Conservation (phyloP, 192 early-diverging fungal genomes). For the Mortierella alpina region DNA sequence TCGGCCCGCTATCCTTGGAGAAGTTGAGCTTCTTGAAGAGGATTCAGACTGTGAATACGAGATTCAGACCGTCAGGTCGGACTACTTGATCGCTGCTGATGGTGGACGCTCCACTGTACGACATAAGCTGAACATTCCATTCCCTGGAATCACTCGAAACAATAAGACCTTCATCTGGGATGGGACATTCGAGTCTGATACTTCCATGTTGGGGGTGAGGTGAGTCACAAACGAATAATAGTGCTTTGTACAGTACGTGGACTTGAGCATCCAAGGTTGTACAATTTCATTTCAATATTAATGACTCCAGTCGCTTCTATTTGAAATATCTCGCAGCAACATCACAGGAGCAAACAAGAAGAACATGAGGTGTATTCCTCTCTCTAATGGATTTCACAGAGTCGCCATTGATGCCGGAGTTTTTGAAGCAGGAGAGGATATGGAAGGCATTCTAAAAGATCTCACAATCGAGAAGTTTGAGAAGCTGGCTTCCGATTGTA, state of each 20-base stretch:
- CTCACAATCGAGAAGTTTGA: conserved; percentile 4
- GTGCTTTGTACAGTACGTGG: no score
- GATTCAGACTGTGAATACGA: conserved; percentile 14
- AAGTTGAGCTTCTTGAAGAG: conserved; percentile 5
- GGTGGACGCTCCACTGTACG: conserved; percentile 31
- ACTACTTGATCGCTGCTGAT: conserved; percentile 40
- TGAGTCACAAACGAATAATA: not conserved
- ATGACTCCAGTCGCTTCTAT: no score
- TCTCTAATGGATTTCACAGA: not conserved
- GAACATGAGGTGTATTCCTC: no score
- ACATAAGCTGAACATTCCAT: conserved; percentile 20
- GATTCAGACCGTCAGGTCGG: conserved; percentile 9
- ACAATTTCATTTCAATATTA: no score
- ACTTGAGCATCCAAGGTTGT: no score
- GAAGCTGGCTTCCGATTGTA: not conserved
- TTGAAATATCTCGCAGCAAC: no score
- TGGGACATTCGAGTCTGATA: conserved; percentile 17
- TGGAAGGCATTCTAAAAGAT: not conserved
- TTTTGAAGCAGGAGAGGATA: not conserved
- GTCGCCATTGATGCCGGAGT: conserved; percentile 9
- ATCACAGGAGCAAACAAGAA: no score
- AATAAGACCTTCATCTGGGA: conserved; percentile 27
- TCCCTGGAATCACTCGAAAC: conserved; percentile 23
- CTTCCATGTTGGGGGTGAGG: not conserved
- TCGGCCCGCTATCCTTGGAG: conserved; percentile 2